Conservation (phyloP, 306 rosid species). For the Corylus avellana region DNA sequence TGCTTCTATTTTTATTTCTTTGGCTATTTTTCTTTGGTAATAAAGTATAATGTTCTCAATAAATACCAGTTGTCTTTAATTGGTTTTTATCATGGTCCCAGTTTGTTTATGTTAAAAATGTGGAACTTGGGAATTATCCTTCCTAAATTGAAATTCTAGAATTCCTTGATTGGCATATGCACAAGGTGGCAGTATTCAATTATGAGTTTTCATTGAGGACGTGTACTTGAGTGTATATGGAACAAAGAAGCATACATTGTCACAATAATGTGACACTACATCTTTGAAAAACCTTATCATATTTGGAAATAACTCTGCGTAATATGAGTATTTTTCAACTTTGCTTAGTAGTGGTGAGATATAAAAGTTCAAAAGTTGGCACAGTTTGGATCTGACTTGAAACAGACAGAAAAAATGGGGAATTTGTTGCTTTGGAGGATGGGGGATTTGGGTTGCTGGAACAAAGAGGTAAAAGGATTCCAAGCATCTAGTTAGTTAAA, state of each 20-base stretch:
- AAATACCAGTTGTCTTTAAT: not conserved
- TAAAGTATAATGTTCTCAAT: slow-evolving; percentile 3
- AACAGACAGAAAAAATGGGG: not conserved
- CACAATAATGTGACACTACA: not conserved
- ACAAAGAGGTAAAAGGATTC: not conserved
- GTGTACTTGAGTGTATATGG: not conserved
- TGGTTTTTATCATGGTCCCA: not conserved
- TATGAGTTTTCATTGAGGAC: not conserved
- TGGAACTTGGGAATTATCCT: not conserved
- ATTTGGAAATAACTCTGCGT: not conserved
- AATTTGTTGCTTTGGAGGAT: too few relatives aligned
- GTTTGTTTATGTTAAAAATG: not conserved
- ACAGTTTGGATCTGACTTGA: not conserved
- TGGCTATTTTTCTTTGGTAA: slow-evolving; percentile 5
- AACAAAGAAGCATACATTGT: not conserved
- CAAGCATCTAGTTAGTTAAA: not conserved
- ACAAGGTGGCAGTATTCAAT: not conserved
- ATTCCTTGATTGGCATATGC: not conserved
- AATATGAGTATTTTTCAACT: not conserved
- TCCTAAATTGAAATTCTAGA: not conserved
- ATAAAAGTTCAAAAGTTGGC: not conserved
- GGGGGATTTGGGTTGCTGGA: not conserved
- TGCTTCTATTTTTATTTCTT: slow-evolving; percentile 5
- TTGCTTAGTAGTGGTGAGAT: not conserved
- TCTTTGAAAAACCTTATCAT: not conserved